phyloP scores from a whole-genome alignment of 176 grass and related monocot species.

The Zoysia japonica region DNA sequence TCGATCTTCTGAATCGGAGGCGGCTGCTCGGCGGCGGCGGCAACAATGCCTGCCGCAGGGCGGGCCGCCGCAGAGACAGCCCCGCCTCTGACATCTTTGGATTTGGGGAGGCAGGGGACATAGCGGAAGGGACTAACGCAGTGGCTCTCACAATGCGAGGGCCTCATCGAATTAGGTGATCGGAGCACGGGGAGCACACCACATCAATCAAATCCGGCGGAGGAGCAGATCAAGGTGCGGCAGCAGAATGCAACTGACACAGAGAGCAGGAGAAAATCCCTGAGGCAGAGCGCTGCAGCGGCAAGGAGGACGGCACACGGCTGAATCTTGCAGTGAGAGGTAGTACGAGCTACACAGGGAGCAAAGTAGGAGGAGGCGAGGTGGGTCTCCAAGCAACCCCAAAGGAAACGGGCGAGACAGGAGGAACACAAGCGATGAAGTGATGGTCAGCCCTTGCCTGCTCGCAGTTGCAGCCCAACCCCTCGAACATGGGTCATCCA shows the following conservation, averaged over 20 bases:
- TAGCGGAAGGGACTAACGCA: slow-evolving; percentile 51
- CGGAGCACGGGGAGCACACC: slow-evolving; percentile 41
- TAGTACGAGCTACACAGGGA: not conserved
- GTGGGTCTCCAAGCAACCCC: slow-evolving; percentile 35
- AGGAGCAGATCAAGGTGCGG: slow-evolving; percentile 15
- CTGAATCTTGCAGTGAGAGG: slow-evolving; percentile 39
- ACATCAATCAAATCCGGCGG: slow-evolving; percentile 49
- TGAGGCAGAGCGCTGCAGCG: slow-evolving; percentile 6
- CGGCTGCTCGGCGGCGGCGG: slow-evolving; percentile 34
- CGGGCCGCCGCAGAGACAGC: slow-evolving; percentile 7
- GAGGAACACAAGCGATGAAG: slow-evolving; percentile 52
- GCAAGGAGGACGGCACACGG: slow-evolving; percentile 26
- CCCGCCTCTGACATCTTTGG: slow-evolving; percentile 47
- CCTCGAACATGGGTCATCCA: not conserved
- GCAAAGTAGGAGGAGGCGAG: slow-evolving; percentile 5
- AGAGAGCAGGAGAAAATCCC: slow-evolving; percentile 23
- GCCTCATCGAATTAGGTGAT: slow-evolving; percentile 70
- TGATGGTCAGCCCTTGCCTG: slow-evolving; percentile 27
- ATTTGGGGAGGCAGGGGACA: slow-evolving; percentile 50
- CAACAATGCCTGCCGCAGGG: not conserved
- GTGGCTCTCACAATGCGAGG: slow-evolving; percentile 69
- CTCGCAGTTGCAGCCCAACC: not conserved
- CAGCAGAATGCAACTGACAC: slow-evolving; percentile 31
- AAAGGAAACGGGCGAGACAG: not conserved
- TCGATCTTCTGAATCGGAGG: slow-evolving; percentile 46